Conservation (phyloP, 1,139 yeast species). For the Arxiozyma slooffiae region DNA sequence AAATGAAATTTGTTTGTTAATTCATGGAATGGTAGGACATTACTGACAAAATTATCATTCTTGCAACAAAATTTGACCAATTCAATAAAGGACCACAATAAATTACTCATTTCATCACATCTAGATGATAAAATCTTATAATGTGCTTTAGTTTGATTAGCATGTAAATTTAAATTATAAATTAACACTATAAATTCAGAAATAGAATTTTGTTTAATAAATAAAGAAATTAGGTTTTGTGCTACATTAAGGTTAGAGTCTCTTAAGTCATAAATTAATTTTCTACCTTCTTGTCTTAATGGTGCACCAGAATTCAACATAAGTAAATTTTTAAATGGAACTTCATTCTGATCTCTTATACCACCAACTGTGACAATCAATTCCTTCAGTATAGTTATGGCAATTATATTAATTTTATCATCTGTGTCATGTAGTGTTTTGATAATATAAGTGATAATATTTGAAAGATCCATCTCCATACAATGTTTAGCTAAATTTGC, state of each 20-base stretch:
- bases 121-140: constrained; percentile 64
- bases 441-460: constrained; percentile 50
- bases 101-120: constrained; percentile 60
- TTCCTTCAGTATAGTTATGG: constrained; percentile 59
- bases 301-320: constrained; percentile 58
- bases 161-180: constrained; percentile 42
- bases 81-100: constrained; percentile 56
- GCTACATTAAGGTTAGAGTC: constrained; percentile 44
- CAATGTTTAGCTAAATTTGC: constrained; percentile 53
- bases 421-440: constrained; percentile 45
- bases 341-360: constrained; percentile 42
- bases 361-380: constrained; percentile 75
- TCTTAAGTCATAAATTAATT: constrained; percentile 56
- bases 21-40: constrained; percentile 39
- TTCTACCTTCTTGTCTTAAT: constrained; percentile 47
- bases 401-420: constrained; percentile 44
- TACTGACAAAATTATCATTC: constrained; percentile 31
- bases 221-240: constrained; percentile 39
- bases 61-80: constrained; percentile 45
- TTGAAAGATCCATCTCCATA: constrained; percentile 44
- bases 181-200: constrained; percentile 60
- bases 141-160: constrained; percentile 40
- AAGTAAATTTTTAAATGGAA: constrained; percentile 43
- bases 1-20: constrained; percentile 44
- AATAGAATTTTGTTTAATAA: constrained; percentile 40